A percentile compares a stretch with the other conserved stretches of the same genome.
Conservation (phyloP, 495 filamentous ascomycete species). For the Beverwykella pulmonaria region DNA sequence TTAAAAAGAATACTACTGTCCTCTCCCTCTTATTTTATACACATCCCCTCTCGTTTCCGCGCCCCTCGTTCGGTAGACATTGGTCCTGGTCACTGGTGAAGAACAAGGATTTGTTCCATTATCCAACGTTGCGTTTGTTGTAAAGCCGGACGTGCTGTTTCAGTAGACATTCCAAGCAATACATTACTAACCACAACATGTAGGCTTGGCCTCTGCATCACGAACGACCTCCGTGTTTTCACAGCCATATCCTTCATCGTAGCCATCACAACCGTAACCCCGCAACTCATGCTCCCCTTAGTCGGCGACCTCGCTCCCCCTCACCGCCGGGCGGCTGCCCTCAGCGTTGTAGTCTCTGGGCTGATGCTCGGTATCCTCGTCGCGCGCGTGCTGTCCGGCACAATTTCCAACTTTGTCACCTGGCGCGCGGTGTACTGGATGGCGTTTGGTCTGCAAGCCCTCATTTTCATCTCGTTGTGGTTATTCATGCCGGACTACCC, state of each 20-base stretch:
- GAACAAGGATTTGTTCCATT: too few relatives aligned
- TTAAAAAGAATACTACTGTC: too few relatives aligned
- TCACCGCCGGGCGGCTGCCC: constrained; percentile 65
- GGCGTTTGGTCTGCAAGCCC: constrained; percentile 69
- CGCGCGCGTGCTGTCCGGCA: constrained; percentile 74
- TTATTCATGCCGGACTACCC: constrained; percentile 83
- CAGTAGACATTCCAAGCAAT: too few relatives aligned
- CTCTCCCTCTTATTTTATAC: too few relatives aligned
- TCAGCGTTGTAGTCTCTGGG: constrained; percentile 77
- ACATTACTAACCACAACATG: not conserved
- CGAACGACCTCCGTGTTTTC: constrained; percentile 65
- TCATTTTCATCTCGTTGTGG: constrained; percentile 69
- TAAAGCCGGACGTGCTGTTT: too few relatives aligned
- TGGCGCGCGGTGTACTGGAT: constrained; percentile 86
- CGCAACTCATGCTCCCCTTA: constrained; percentile 81
- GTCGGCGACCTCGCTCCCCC: constrained; percentile 79
- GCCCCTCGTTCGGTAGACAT: too few relatives aligned
- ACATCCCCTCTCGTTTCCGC: too few relatives aligned
- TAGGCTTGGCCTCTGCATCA: constrained; percentile 71
- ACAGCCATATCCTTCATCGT: constrained; percentile 68
- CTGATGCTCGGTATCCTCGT: constrained; percentile 75
- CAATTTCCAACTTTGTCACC: constrained; percentile 67
- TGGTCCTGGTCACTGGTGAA: too few relatives aligned
- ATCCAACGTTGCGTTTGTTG: too few relatives aligned
- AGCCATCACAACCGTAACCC: constrained; percentile 78